A percentile compares a stretch with the other conserved stretches of the same genome.
Evolutionary conservation across 257 asterid genomes (phyloP).

Genomic region (Mitragyna speciosa): DNA sequence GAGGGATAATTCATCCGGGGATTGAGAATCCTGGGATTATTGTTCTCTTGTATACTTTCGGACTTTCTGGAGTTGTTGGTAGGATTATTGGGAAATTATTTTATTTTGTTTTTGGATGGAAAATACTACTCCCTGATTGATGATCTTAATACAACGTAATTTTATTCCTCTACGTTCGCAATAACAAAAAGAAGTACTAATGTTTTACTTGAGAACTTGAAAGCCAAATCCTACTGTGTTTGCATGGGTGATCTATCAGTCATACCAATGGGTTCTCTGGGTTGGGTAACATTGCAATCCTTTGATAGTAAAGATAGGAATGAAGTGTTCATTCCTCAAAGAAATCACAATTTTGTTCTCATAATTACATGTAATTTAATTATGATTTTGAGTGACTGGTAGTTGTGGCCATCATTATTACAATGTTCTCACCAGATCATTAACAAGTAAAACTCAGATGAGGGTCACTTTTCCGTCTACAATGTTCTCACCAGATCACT

Average conservation of each 20-base stretch:
- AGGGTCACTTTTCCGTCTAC: conserved; percentile 29
- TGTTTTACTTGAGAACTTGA: background rate
- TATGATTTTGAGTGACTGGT: too few species aligned
- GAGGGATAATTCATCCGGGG: background rate
- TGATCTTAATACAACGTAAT: background rate
- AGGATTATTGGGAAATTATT: background rate
- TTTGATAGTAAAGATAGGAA: background rate
- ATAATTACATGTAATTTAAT: too few species aligned
- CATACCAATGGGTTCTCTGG: background rate
- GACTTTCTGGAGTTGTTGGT: too few species aligned
- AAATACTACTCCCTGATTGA: background rate
- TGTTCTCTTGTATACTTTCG: background rate
- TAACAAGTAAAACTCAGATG: conserved; percentile 19
- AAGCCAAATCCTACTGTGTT: too few species aligned
- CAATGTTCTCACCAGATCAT: background rate
- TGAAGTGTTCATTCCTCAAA: too few species aligned
- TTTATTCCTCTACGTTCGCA: background rate
- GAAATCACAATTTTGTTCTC: too few species aligned
- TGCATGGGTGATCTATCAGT: background rate
- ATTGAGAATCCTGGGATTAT: background rate
- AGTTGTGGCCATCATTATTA: background rate
- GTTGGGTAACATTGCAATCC: background rate
- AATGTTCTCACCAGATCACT: background rate
- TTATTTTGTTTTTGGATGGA: background rate
- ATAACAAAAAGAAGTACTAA: background rate